Percentiles rank a stretch among this genome's conserved stretches.
Evolutionary conservation across 73 alveolate species (phyloP).

Genomic region (Symbiodinium natans): DNA sequence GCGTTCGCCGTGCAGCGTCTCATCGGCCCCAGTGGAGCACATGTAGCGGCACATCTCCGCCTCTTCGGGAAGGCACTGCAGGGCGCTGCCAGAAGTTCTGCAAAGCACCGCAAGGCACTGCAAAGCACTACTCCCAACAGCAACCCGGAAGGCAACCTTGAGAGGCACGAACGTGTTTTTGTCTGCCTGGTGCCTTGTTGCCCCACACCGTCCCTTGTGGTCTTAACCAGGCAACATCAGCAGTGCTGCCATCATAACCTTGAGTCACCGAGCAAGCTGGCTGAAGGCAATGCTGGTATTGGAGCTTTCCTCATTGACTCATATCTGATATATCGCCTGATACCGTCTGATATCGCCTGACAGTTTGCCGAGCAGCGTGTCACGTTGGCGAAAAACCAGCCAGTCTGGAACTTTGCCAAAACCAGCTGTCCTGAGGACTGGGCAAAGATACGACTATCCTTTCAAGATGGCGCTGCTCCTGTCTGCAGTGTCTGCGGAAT

Average conservation of each 20-base stretch:
- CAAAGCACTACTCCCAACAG: too few relatives aligned
- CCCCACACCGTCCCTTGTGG: constrained; percentile 74
- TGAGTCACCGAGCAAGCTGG: too few relatives aligned
- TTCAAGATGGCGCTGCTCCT: not conserved
- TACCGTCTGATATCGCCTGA: too few relatives aligned
- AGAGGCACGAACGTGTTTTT: too few relatives aligned
- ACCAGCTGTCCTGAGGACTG: constrained; percentile 57
- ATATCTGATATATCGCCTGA: too few relatives aligned
- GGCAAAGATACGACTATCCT: not conserved
- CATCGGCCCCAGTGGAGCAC: constrained; percentile 55
- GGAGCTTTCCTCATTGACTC: too few relatives aligned
- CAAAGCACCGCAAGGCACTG: not conserved
- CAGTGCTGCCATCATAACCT: constrained; percentile 29
- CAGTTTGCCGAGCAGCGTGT: not conserved
- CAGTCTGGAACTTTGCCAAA: constrained; percentile 57
- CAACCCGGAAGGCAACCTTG: too few relatives aligned
- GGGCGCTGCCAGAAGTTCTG: not conserved
- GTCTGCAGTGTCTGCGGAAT: not conserved
- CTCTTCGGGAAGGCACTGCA: not conserved
- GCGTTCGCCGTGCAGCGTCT: constrained; percentile 41
- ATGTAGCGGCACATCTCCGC: constrained; percentile 44
- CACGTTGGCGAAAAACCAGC: constrained; percentile 68
- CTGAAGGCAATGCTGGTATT: too few relatives aligned
- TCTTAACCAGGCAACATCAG: constrained; percentile 45
- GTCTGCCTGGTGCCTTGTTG: constrained; percentile 16